These are phyloP conservation scores for Seiridium cupressi DNA, from an alignment of 2,329 filamentous ascomycete species.

Conservation along the genomic window DNA sequence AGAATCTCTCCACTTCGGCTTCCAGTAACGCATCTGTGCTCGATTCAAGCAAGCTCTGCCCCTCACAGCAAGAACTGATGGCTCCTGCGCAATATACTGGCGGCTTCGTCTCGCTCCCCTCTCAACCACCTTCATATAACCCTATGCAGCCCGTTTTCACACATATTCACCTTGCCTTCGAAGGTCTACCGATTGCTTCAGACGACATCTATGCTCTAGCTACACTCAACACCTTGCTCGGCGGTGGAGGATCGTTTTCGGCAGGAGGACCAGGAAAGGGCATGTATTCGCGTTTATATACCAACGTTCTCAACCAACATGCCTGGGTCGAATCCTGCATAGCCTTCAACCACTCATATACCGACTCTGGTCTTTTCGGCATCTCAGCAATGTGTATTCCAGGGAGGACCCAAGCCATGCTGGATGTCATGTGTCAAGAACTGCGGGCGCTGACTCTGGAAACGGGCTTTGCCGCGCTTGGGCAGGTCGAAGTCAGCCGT, in stretches of 20 bases:
- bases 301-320: slow-evolving; percentile 95
- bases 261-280: slow-evolving; percentile 96
- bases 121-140: slow-evolving; percentile 74
- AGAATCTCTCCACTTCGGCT: slow-evolving; percentile 78
- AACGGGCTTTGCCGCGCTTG: slow-evolving; percentile 69
- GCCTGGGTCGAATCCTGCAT: slow-evolving; percentile 96
- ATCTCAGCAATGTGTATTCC: slow-evolving; percentile 87
- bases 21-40: slow-evolving; percentile 59
- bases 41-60: slow-evolving; percentile 38
- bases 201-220: slow-evolving; percentile 96
- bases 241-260: slow-evolving; percentile 93
- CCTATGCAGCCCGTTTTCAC: slow-evolving; percentile 78
- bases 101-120: slow-evolving; percentile 83
- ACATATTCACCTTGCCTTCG: slow-evolving; percentile 94
- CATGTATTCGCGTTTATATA: slow-evolving; percentile 98
- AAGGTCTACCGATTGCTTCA: slow-evolving; percentile 85
- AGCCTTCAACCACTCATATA: slow-evolving; percentile 97
- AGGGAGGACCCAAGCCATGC: slow-evolving; percentile 74
- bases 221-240: slow-evolving; percentile 91
- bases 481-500: slow-evolving; percentile 75
- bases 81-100: slow-evolving; percentile 83
- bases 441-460: slow-evolving; percentile 76
- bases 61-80: slow-evolving; percentile 53
- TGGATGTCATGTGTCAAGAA: slow-evolving; percentile 94
- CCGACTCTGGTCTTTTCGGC: slow-evolving; percentile 91